Evolutionary conservation across 208 protist genomes (phyloP).

Genomic region (Polymyxa betae): DNA sequence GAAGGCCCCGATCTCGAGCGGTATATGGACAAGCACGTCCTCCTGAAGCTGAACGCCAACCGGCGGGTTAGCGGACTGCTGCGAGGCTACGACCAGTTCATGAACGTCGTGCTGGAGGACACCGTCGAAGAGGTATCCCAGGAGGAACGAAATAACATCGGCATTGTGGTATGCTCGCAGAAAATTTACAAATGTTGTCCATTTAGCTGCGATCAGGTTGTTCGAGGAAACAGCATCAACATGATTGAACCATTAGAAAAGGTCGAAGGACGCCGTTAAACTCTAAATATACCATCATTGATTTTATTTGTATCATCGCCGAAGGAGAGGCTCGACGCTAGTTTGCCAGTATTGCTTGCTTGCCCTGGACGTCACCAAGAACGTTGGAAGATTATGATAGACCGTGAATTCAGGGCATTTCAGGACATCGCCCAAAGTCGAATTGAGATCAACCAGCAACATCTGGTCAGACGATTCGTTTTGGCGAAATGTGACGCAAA

Average conservation of each 20-base stretch:
- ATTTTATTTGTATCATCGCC: neutral
- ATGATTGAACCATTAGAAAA: slow-evolving; percentile 68
- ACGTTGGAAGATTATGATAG: neutral
- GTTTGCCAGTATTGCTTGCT: neutral
- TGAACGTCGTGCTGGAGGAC: slow-evolving; percentile 94
- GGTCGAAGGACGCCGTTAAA: slow-evolving; percentile 52
- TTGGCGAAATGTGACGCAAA: neutral
- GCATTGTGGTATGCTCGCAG: slow-evolving; percentile 80
- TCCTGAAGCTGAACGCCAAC: slow-evolving; percentile 89
- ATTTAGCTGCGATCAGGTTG: slow-evolving; percentile 4
- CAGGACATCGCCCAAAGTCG: neutral
- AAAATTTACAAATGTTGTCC: neutral
- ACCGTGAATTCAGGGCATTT: neutral
- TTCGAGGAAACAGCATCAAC: slow-evolving; percentile 70
- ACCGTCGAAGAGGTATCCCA: slow-evolving; percentile 85
- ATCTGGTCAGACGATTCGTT: slow-evolving; percentile 5
- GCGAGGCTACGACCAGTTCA: slow-evolving; percentile 93
- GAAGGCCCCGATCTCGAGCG: slow-evolving; percentile 62
- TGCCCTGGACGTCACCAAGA: neutral
- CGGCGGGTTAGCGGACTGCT: slow-evolving; percentile 88
- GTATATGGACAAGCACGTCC: slow-evolving; percentile 65
- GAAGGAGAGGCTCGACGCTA: neutral
- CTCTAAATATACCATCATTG: neutral
- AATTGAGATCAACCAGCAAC: neutral
- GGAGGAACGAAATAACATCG: slow-evolving; percentile 77